Evolutionary conservation across 2,329 filamentous ascomycete genomes (phyloP).

Genomic region (Botrytis deweyae): DNA sequence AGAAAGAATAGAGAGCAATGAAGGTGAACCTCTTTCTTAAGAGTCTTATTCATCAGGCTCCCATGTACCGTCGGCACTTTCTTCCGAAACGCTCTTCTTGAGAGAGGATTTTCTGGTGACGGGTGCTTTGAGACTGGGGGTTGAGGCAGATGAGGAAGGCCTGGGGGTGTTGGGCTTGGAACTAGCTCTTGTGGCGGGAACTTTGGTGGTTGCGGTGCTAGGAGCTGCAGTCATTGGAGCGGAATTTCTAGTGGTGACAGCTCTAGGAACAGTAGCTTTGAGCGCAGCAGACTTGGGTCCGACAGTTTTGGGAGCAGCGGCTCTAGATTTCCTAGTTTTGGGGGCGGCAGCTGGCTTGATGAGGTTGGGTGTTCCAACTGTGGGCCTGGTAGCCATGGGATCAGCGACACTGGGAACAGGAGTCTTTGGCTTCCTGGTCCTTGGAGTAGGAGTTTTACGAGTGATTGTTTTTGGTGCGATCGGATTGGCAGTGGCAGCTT

Average conservation of each 20-base stretch:
- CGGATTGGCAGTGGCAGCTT: background rate
- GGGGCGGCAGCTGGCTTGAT: background rate
- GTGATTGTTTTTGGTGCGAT: no score
- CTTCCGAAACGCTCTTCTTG: background rate
- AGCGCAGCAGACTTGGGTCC: background rate
- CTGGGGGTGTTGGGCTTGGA: background rate
- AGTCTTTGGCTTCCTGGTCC: background rate
- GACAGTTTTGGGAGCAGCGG: background rate
- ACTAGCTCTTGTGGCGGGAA: background rate
- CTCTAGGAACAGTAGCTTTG: background rate
- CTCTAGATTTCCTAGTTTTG: background rate
- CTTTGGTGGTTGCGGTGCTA: background rate
- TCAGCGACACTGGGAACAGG: no score
- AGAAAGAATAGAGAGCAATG: no score
- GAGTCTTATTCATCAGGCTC: background rate
- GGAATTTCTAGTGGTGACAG: background rate
- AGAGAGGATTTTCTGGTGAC: background rate
- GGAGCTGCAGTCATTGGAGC: background rate
- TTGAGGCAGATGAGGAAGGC: background rate
- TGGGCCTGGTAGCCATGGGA: background rate
- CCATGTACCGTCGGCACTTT: background rate
- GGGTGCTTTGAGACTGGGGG: background rate
- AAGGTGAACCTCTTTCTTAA: no score
- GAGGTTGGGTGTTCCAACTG: background rate
- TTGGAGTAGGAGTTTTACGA: background rate